Evolutionary conservation across 106 monocot genomes (phyloP), one percentile per base, ranked within the genome.

Genomic region (Iris macrosiphon): DNA sequence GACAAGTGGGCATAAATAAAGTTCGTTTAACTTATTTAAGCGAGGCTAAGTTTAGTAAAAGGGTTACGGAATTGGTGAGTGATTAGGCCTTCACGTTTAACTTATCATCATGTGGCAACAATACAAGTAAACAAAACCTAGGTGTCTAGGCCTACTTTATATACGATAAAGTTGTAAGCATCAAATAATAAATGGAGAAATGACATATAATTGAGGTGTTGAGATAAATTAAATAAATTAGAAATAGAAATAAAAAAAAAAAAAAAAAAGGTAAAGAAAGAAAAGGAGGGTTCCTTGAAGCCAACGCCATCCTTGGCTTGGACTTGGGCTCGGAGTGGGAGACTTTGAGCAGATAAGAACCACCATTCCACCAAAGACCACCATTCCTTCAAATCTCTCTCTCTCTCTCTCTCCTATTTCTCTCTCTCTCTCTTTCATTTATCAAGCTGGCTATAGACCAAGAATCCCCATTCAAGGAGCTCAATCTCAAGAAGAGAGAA

Each of bases 401-500:
- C 28, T 49, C 34, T 52, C 28, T 30, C 14, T 7, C 0, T 7
- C 1, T 40, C 39, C 17, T 21, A 24, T n/a, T n/a, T n/a, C 30
- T 14, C 46, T n/a, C 48, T 27, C 20, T 12, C 6, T 26, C 45
- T 14, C 28, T 11, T 17, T 57, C 5, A 30, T n/a, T n/a, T n/a
- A 31, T 9, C 11, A 42, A 51, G 48, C 55, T 71, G 84, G 75
- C 70, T 63, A 75, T 75, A 38, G 75, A 75, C 25, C 71, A 51
- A 7, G 70, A 70, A 55, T 38, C 59, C 9, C 67, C 65, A 45
- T 66, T 61, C 64, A 57, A 73, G 32, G 73, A 70, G 32, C 62
- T 55, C 45, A 75, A 66, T 43, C 57, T 51, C 72, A 73, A 73
- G 61, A 83, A 64, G 72, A 61, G 74, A 37, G 62, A 46, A 41